These are phyloP conservation scores for Entrophospora sp. DNA, from an alignment of 192 early-diverging fungal genomes.

Conservation along the genomic window DNA sequence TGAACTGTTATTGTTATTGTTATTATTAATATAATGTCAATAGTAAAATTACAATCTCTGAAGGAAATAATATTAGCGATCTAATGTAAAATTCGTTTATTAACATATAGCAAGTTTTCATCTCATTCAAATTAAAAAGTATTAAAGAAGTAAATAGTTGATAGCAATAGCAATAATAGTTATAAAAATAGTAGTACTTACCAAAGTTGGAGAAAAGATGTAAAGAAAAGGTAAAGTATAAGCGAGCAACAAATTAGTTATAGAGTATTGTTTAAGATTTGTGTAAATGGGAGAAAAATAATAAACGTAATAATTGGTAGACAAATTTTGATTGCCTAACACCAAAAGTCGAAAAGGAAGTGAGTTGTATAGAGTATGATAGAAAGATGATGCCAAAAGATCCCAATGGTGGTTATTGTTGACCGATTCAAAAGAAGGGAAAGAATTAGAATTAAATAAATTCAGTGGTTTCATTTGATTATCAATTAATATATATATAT, in stretches of 20 bases:
- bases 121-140: too few relatives aligned
- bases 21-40: too few relatives aligned
- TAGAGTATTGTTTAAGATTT: conserved; percentile 12
- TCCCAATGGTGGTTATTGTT: conserved; percentile 16
- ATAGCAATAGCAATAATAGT: not conserved
- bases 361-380: conserved; percentile 15
- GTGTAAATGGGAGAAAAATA: conserved; percentile 16
- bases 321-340: conserved; percentile 11
- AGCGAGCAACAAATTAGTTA: conserved; percentile 13
- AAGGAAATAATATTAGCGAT: too few relatives aligned
- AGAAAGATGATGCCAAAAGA: conserved; percentile 9
- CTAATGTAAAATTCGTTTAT: too few relatives aligned
- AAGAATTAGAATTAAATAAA: conserved; percentile 10
- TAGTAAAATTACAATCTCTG: too few relatives aligned
- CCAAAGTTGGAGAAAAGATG: conserved; percentile 17
- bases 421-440: conserved; percentile 9
- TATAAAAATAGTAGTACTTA: not conserved
- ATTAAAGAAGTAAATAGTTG: not conserved
- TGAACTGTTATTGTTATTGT: too few relatives aligned
- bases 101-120: too few relatives aligned
- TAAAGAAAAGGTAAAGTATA: conserved; percentile 13
- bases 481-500: too few relatives aligned
- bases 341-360: conserved; percentile 16
- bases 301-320: conserved; percentile 16
- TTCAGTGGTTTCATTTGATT: conserved; percentile 14